These are phyloP conservation scores for Tetradesmus obliquus DNA, from an alignment of 139 green algal genomes.

Conservation along the genomic window DNA sequence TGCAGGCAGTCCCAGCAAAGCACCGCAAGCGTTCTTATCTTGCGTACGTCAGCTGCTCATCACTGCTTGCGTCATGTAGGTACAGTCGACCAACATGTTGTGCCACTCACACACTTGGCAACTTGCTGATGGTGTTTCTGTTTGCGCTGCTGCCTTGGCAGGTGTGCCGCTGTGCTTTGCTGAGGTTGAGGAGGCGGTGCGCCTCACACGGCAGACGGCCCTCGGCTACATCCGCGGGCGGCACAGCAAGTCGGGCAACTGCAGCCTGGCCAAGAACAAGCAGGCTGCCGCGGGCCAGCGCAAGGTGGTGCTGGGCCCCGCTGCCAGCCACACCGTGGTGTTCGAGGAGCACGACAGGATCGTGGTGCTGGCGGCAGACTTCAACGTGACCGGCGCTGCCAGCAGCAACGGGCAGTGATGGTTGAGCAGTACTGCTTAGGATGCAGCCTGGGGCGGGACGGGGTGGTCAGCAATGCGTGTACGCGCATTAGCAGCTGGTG, in stretches of 20 bases:
- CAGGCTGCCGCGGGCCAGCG: neutral
- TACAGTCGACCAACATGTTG: neutral
- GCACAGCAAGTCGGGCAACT: neutral
- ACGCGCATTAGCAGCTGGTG: too few relatives aligned
- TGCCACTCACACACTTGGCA: neutral
- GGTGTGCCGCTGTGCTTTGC: slow-evolving; percentile 50
- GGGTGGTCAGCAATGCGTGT: too few relatives aligned
- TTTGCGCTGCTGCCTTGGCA: neutral
- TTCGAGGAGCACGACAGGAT: slow-evolving; percentile 32
- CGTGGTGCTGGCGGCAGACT: slow-evolving; percentile 20
- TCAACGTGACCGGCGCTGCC: neutral
- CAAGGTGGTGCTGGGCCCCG: slow-evolving; percentile 10
- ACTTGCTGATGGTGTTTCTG: neutral
- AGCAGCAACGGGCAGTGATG: slow-evolving; percentile 1
- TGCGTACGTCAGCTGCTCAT: too few relatives aligned
- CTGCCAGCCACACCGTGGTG: slow-evolving; percentile 2
- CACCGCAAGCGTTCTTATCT: too few relatives aligned
- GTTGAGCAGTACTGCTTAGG: too few relatives aligned
- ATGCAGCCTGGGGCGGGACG: neutral
- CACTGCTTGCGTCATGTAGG: too few relatives aligned
- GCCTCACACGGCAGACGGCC: slow-evolving; percentile 58
- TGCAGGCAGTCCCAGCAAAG: too few relatives aligned
- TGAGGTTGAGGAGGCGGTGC: slow-evolving; percentile 58
- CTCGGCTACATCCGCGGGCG: slow-evolving; percentile 50
- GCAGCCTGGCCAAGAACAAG: neutral